A percentile compares a stretch with the other conserved stretches of the same genome.
Evolutionary conservation across 768 basidiomycete species (phyloP).

Genomic region (Boletus patriciae): DNA sequence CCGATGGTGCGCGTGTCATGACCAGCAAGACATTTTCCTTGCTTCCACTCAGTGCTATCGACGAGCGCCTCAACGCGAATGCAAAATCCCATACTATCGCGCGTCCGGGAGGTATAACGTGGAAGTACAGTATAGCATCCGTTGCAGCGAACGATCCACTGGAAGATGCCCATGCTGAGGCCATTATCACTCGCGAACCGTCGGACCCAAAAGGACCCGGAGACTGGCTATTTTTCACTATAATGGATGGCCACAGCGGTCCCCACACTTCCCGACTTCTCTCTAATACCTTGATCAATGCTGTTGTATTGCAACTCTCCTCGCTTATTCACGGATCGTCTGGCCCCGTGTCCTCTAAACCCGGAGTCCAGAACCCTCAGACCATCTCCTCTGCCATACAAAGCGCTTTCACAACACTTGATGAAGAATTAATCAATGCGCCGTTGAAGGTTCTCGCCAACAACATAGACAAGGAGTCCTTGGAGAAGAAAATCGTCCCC

Average conservation of each 20-base stretch:
- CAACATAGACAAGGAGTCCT: slow-evolving; percentile 50
- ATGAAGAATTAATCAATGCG: slow-evolving; percentile 76
- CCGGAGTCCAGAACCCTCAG: slow-evolving; percentile 42
- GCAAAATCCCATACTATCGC: slow-evolving; percentile 46
- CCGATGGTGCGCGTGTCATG: slow-evolving; percentile 63
- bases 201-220: slow-evolving; percentile 60
- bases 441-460: slow-evolving; percentile 72
- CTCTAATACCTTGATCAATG: slow-evolving; percentile 79
- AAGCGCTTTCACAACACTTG: slow-evolving; percentile 78
- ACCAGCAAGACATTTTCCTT: slow-evolving; percentile 52
- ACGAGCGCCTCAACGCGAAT: slow-evolving; percentile 57
- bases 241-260: slow-evolving; percentile 92
- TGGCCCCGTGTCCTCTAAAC: slow-evolving; percentile 38
- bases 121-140: slow-evolving; percentile 77
- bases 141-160: slow-evolving; percentile 87
- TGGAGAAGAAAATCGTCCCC: slow-evolving; percentile 53
- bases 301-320: slow-evolving; percentile 74
- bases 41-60: slow-evolving; percentile 52
- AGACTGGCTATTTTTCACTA: slow-evolving; percentile 80
- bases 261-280: slow-evolving; percentile 81
- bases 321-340: slow-evolving; percentile 43
- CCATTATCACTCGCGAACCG: slow-evolving; percentile 62
- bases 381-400: slow-evolving; percentile 69
- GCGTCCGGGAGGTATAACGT: slow-evolving; percentile 56
- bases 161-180: slow-evolving; percentile 81